Evolutionary conservation across 352 stramenopile genomes (phyloP).

Genomic region (Pythium dissimile): DNA sequence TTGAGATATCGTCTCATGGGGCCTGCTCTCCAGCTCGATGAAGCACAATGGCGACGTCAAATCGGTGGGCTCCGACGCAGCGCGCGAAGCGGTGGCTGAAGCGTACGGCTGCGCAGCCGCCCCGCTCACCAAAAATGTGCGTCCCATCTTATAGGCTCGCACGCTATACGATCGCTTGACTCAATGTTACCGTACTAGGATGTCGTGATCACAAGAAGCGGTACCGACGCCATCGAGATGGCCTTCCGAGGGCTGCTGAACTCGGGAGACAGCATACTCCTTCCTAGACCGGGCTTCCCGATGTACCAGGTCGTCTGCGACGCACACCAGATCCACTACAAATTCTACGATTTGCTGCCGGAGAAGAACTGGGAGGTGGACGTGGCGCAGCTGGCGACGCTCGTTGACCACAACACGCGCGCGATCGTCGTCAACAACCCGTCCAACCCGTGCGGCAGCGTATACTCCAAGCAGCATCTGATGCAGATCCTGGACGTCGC

Average conservation of each 20-base stretch:
- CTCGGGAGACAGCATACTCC: constrained; percentile 88
- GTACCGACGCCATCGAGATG: constrained; percentile 92
- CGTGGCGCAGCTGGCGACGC: constrained; percentile 85
- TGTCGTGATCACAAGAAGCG: constrained; percentile 91
- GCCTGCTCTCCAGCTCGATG: constrained; percentile 36
- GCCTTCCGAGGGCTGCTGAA: constrained; percentile 87
- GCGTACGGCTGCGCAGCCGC: constrained; percentile 55
- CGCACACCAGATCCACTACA: constrained; percentile 86
- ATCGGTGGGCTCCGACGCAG: constrained; percentile 78
- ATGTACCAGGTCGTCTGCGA: constrained; percentile 94
- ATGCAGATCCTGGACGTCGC: constrained; percentile 67
- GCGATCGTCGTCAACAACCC: constrained; percentile 95
- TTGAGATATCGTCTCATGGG: background rate
- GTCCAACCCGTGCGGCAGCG: constrained; percentile 92
- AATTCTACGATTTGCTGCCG: constrained; percentile 87
- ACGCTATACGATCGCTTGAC: too few species aligned
- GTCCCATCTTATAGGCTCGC: too few species aligned
- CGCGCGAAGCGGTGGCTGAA: constrained; percentile 84
- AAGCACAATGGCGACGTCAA: constrained; percentile 91
- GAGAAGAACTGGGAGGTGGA: constrained; percentile 92
- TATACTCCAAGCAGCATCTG: constrained; percentile 87
- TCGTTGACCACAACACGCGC: constrained; percentile 77
- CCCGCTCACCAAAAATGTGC: constrained; percentile 69
- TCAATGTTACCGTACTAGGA: too few species aligned
- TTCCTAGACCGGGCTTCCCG: constrained; percentile 92